phyloP scores from a whole-genome alignment of 108 stramenopile genomes.

The Chaetoceros muelleri region DNA sequence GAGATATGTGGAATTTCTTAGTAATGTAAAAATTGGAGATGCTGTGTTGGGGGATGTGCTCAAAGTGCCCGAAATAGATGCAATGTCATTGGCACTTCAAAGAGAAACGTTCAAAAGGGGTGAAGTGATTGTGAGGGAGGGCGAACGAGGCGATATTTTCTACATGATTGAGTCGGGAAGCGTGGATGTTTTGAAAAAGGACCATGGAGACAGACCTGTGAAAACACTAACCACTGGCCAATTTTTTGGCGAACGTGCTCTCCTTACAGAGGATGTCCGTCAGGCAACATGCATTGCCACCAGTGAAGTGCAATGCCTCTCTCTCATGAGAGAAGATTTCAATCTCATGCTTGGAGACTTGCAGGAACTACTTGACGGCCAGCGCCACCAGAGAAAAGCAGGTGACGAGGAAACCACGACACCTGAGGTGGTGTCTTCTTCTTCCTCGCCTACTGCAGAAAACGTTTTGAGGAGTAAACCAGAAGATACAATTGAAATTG shows the following conservation, averaged over 20 bases:
- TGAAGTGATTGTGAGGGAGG: constrained; percentile 75
- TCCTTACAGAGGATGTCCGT: constrained; percentile 61
- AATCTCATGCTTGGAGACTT: constrained; percentile 53
- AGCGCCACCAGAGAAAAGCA: too few relatives aligned
- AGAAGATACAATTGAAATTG: constrained; percentile 12
- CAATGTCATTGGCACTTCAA: constrained; percentile 55
- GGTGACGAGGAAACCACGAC: neutral
- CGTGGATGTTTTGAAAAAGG: constrained; percentile 53
- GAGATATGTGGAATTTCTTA: constrained; percentile 54
- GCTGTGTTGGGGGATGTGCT: constrained; percentile 48
- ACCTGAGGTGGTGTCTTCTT: neutral
- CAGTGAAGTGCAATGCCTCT: constrained; percentile 38
- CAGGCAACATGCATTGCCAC: constrained; percentile 62
- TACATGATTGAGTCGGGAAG: constrained; percentile 76
- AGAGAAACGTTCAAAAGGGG: constrained; percentile 52
- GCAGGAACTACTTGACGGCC: constrained; percentile 47
- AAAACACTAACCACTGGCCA: constrained; percentile 57
- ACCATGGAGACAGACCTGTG: constrained; percentile 23
- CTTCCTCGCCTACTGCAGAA: neutral
- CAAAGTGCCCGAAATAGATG: constrained; percentile 42
- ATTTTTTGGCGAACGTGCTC: constrained; percentile 82
- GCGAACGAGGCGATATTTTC: constrained; percentile 83
- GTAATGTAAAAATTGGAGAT: constrained; percentile 57
- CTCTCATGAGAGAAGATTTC: constrained; percentile 56
- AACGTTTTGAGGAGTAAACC: too few relatives aligned